These are phyloP conservation scores for Lentinula sp. DNA, from an alignment of 768 basidiomycete genomes.

Conservation along the genomic window DNA sequence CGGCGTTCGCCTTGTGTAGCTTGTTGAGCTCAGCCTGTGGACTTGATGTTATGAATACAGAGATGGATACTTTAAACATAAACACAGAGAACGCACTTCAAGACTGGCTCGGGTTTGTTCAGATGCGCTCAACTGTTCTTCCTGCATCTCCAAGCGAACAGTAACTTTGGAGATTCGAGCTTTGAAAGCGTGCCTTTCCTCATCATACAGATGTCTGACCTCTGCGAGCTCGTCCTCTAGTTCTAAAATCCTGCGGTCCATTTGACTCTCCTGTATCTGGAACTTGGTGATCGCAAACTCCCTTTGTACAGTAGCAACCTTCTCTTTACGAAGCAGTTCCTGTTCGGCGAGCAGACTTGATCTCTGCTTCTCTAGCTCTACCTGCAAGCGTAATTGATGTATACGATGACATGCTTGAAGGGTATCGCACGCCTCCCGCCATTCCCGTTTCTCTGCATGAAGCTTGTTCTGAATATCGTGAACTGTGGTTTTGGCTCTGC, in stretches of 20 bases:
- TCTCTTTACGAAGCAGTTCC: conserved; percentile 50
- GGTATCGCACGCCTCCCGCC: conserved; percentile 58
- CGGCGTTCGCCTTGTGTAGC: conserved; percentile 45
- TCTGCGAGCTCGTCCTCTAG: conserved; percentile 32
- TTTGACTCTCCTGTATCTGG: conserved; percentile 53
- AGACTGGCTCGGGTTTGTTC: conserved; percentile 37
- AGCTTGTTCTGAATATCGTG: conserved; percentile 40
- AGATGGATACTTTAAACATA: not conserved
- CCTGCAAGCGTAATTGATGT: conserved; percentile 50
- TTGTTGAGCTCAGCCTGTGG: conserved; percentile 28
- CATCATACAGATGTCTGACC: conserved; percentile 16
- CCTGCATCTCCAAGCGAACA: conserved; percentile 31
- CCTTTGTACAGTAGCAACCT: conserved; percentile 50
- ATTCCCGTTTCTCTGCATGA: conserved; percentile 48
- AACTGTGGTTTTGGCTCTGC: conserved; percentile 34
- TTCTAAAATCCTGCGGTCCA: conserved; percentile 46
- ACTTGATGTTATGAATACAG: conserved; percentile 1
- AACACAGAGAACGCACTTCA: conserved; percentile 29
- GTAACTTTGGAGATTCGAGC: conserved; percentile 25
- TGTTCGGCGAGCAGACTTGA: conserved; percentile 45
- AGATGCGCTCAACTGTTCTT: conserved; percentile 30
- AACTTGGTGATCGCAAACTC: conserved; percentile 68
- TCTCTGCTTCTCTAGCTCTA: conserved; percentile 50
- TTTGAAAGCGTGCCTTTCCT: conserved; percentile 20
- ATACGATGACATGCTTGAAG: conserved; percentile 60